Conservation (phyloP, 208 protist species). For the Endotrypanum monterogeii region DNA sequence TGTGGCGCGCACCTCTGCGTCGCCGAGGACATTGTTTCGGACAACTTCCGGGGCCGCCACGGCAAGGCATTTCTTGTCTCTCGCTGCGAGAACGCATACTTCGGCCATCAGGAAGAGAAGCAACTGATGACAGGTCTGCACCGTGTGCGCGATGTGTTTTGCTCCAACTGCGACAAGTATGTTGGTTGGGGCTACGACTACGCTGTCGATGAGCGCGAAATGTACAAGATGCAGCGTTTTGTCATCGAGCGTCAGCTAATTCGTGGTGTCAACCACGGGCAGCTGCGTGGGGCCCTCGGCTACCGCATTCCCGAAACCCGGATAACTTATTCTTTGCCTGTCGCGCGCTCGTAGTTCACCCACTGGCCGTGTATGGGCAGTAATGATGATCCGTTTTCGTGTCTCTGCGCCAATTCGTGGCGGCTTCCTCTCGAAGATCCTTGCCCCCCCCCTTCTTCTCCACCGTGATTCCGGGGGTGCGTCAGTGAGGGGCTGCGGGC, state of each 20-base stretch:
- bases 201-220: constrained; percentile 73
- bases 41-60: constrained; percentile 72
- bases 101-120: constrained; percentile 73
- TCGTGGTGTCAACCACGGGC: constrained; percentile 27
- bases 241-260: constrained; percentile 74
- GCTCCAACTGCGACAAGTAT: constrained; percentile 69
- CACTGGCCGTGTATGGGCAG: background rate
- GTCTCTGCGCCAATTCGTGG: background rate
- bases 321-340: constrained; percentile 16
- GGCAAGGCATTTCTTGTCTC: constrained; percentile 73
- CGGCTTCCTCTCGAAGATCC: background rate
- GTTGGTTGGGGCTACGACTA: constrained; percentile 87
- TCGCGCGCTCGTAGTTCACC: constrained; percentile 7
- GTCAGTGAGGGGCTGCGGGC: background rate
- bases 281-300: constrained; percentile 16
- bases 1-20: constrained; percentile 75
- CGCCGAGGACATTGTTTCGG: constrained; percentile 61
- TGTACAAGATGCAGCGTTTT: constrained; percentile 81
- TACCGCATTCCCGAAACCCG: constrained; percentile 11
- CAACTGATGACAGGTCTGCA: constrained; percentile 78
- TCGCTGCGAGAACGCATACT: constrained; percentile 79
- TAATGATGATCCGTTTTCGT: background rate
- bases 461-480: background rate
- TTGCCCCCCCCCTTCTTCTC: background rate
- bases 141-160: constrained; percentile 82